Conservation (phyloP, 2,329 filamentous ascomycete species). For the Aspergillus floridensis region DNA sequence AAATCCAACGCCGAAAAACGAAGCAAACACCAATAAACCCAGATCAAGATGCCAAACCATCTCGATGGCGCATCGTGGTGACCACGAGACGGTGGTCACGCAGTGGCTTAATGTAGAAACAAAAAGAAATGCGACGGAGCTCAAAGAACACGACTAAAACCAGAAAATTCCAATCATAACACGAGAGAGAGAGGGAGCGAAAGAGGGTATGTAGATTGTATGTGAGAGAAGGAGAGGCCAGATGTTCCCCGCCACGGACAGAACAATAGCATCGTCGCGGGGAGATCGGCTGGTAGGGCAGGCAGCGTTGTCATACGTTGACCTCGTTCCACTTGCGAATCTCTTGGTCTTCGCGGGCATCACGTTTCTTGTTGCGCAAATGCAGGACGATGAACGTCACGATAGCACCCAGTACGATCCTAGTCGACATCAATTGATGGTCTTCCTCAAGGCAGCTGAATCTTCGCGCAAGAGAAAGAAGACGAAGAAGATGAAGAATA, state of each 20-base stretch:
- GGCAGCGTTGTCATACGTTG: background rate
- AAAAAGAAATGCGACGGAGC: background rate
- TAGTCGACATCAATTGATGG: background rate
- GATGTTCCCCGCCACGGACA: background rate
- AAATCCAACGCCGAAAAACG: background rate
- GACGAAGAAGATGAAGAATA: background rate
- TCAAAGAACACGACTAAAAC: background rate
- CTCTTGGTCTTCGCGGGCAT: slow-evolving; percentile 13
- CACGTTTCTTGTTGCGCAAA: slow-evolving; percentile 17
- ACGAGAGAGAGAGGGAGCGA: background rate
- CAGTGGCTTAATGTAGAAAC: background rate
- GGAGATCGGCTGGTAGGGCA: too few relatives aligned
- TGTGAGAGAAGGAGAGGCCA: background rate
- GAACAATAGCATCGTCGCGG: too few relatives aligned
- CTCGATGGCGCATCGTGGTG: background rate
- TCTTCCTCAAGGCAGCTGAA: too few relatives aligned
- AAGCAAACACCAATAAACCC: background rate
- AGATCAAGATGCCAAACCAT: background rate
- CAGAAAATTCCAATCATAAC: background rate
- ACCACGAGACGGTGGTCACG: background rate
- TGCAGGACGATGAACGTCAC: slow-evolving; percentile 15
- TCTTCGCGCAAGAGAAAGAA: background rate
- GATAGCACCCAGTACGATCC: slow-evolving; percentile 13
- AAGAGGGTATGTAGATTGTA: background rate
- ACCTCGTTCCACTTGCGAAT: slow-evolving; percentile 14